Conservation (phyloP, 179 eudicot species). For the Heliamphora pulchella region DNA sequence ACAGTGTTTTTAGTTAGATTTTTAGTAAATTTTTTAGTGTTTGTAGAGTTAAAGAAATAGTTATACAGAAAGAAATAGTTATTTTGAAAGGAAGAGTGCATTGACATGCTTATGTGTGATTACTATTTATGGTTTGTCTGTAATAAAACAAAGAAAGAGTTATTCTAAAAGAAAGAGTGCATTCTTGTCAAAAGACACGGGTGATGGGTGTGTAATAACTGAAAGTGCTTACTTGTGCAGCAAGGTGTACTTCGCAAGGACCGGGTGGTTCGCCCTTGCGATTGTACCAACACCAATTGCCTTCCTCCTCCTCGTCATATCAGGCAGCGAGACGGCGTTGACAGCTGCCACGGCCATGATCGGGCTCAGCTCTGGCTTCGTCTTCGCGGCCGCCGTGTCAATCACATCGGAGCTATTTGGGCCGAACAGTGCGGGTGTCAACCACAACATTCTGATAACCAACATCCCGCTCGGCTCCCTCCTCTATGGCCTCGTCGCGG, state of each 20-base stretch:
- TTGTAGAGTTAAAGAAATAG: no score
- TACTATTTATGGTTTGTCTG: no score
- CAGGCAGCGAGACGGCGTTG: slow-evolving; percentile 42
- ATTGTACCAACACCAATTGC: slow-evolving; percentile 63
- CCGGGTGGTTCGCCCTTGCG: slow-evolving; percentile 68
- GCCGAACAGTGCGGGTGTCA: slow-evolving; percentile 40
- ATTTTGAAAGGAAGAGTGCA: no score
- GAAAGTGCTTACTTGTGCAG: slow-evolving; percentile 27
- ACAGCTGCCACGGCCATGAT: slow-evolving; percentile 49
- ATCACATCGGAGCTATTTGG: slow-evolving; percentile 48
- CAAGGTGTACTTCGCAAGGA: slow-evolving; percentile 55
- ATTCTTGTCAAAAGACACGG: no score
- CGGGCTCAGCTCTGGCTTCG: slow-evolving; percentile 69
- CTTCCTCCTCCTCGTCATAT: slow-evolving; percentile 46
- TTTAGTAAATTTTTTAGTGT: no score
- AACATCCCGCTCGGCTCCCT: slow-evolving; percentile 48
- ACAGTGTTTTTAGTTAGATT: no score
- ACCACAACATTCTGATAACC: slow-evolving; percentile 47
- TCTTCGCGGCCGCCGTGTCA: slow-evolving; percentile 74
- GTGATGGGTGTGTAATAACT: background rate
- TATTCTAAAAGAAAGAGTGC: no score
- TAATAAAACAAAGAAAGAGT: no score
- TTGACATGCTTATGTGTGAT: no score
- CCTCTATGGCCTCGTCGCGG: slow-evolving; percentile 49
- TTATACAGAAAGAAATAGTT: no score